Percentiles rank a stretch among this genome's conserved stretches.
phyloP scores from a whole-genome alignment of 495 filamentous ascomycete genomes.

The Lasiosphaeria hispida region DNA sequence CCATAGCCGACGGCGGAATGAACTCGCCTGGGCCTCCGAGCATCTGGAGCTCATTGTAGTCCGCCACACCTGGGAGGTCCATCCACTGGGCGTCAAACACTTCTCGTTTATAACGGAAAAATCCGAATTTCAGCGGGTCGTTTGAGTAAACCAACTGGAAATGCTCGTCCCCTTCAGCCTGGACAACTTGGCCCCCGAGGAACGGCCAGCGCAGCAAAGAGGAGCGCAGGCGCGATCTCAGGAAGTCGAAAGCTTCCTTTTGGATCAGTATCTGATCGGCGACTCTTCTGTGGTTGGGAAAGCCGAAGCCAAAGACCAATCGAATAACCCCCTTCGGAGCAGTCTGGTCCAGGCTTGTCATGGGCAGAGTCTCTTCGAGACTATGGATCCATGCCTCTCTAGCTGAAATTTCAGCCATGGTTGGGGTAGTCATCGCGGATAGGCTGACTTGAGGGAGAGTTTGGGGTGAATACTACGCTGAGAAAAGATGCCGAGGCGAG shows the following conservation, averaged over 20 bases:
- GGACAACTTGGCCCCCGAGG: neutral
- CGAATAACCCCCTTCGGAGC: constrained; percentile 4
- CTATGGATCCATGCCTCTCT: neutral
- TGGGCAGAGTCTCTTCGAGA: neutral
- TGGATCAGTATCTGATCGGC: neutral
- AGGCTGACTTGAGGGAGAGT: too few species aligned
- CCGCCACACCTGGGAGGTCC: neutral
- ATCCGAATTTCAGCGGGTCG: neutral
- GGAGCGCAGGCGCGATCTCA: neutral
- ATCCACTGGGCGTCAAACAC: neutral
- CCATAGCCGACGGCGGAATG: neutral
- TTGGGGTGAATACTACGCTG: too few species aligned
- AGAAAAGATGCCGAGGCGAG: too few species aligned
- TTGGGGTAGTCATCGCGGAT: too few species aligned
- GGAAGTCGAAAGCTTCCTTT: neutral
- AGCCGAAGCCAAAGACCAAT: neutral
- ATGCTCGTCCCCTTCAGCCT: neutral
- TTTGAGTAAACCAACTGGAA: neutral
- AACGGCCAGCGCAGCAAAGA: neutral
- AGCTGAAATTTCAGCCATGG: too few species aligned
- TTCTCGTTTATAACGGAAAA: neutral
- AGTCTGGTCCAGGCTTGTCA: neutral
- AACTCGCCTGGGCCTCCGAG: neutral
- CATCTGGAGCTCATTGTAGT: neutral
- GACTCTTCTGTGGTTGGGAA: neutral